phyloP scores from a whole-genome alignment of 257 asterid genomes.

The Solanum pinnatisectum region DNA sequence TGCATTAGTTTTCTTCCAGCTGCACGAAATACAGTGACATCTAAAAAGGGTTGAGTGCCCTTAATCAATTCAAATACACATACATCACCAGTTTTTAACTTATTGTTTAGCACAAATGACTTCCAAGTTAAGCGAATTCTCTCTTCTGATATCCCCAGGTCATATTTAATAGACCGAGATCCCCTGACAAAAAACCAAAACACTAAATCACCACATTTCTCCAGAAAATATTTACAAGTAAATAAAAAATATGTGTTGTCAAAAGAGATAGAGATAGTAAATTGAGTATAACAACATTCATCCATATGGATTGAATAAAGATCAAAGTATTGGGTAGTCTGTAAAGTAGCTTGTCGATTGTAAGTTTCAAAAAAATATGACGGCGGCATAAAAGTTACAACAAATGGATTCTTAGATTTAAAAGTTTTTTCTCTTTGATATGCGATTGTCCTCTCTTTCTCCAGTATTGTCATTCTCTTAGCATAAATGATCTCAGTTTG shows the following conservation, averaged over 20 bases:
- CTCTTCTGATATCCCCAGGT: too few species aligned
- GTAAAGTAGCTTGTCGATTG: not conserved
- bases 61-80: constrained; percentile 4
- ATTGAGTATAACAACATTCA: not conserved
- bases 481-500: not conserved
- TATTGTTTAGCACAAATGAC: constrained; percentile 2
- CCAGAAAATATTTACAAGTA: not conserved
- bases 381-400: not conserved
- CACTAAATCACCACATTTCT: not conserved
- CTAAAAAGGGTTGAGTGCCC: not conserved
- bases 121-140: not conserved
- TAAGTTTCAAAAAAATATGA: not conserved
- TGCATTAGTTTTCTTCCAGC: not conserved
- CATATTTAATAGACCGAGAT: not conserved
- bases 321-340: not conserved
- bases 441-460: not conserved
- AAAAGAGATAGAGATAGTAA: not conserved
- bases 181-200: not conserved
- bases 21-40: not conserved
- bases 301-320: not conserved
- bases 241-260: not conserved
- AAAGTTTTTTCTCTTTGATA: not conserved
- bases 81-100: constrained; percentile 3
- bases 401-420: not conserved
- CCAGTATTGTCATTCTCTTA: not conserved